phyloP scores from a whole-genome alignment of 768 basidiomycete genomes.

The Crassisporium funariophilum region DNA sequence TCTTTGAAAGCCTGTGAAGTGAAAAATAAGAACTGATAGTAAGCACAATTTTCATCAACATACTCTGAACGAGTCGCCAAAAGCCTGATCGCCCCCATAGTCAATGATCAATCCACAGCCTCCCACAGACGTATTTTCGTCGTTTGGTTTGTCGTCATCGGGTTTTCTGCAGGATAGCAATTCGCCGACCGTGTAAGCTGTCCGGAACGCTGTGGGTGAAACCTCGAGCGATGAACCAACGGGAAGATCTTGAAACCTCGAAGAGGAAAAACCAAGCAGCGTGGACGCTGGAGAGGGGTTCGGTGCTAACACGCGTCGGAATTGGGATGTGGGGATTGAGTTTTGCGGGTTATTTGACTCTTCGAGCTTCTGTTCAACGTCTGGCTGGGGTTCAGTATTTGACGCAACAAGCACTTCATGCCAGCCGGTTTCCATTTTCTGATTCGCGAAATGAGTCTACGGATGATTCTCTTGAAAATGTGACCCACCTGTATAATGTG shows the following conservation, averaged over 20 bases:
- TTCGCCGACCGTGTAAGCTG: constrained; percentile 68
- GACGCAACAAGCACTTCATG: constrained; percentile 80
- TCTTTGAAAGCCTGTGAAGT: constrained; percentile 78
- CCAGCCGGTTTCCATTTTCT: constrained; percentile 84
- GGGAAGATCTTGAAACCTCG: constrained; percentile 69
- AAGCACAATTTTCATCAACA: constrained; percentile 27
- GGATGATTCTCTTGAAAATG: neutral
- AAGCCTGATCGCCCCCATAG: constrained; percentile 77
- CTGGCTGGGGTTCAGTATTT: constrained; percentile 20
- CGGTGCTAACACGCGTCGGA: constrained; percentile 70
- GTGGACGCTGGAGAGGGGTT: constrained; percentile 50
- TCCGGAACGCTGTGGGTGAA: constrained; percentile 67
- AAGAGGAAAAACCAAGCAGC: constrained; percentile 64
- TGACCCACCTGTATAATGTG: constrained; percentile 78
- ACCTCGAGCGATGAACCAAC: constrained; percentile 81
- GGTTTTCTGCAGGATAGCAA: constrained; percentile 43
- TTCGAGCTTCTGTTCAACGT: constrained; percentile 8
- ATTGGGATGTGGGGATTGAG: constrained; percentile 20
- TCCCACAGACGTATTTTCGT: constrained; percentile 25
- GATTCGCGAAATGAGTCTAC: neutral
- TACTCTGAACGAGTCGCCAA: constrained; percentile 80
- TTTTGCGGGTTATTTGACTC: neutral
- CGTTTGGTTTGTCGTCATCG: constrained; percentile 8
- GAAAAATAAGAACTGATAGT: neutral
- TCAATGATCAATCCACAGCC: constrained; percentile 84